A percentile compares a stretch with the other conserved stretches of the same genome.
These are phyloP conservation scores for Ilex asprella DNA, from an alignment of 257 asterid genomes.

Conservation along the genomic window DNA sequence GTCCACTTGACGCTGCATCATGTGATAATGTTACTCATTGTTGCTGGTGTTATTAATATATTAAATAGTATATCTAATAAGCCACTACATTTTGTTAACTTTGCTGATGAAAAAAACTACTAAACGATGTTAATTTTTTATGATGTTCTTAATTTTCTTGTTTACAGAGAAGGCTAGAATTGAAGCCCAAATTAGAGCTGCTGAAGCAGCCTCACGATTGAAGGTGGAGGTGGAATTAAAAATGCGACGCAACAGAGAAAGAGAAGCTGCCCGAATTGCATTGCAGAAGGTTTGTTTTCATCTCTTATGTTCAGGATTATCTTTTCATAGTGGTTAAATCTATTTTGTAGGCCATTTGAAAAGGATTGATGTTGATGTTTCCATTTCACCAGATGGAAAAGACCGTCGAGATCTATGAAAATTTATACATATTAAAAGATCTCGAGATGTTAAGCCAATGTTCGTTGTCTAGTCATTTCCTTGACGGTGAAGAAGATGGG, in stretches of 20 bases:
- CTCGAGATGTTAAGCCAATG: constrained; percentile 36
- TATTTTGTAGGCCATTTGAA: too few species aligned
- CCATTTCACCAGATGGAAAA: constrained; percentile 37
- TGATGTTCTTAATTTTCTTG: neutral
- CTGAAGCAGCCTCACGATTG: constrained; percentile 37
- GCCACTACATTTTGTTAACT: too few species aligned
- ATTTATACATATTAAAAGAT: constrained; percentile 28
- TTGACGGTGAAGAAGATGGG: constrained; percentile 5
- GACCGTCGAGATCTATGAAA: constrained; percentile 38
- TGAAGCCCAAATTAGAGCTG: constrained; percentile 60
- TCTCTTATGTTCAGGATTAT: neutral
- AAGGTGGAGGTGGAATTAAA: constrained; percentile 30
- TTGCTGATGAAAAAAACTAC: too few species aligned
- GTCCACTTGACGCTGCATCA: too few species aligned
- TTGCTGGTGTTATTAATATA: too few species aligned
- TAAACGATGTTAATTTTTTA: neutral
- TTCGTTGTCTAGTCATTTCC: constrained; percentile 9
- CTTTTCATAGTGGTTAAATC: neutral
- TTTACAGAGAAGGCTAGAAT: constrained; percentile 57
- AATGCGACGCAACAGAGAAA: constrained; percentile 38
- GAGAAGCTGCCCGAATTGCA: constrained; percentile 61
- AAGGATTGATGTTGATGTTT: neutral
- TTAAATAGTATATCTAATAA: too few species aligned
- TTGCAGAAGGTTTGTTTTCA: constrained; percentile 36
- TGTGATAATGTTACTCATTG: too few species aligned